Evolutionary conservation across 2,329 filamentous ascomycete genomes (phyloP).

Genomic region (Cercospora berteroae): DNA sequence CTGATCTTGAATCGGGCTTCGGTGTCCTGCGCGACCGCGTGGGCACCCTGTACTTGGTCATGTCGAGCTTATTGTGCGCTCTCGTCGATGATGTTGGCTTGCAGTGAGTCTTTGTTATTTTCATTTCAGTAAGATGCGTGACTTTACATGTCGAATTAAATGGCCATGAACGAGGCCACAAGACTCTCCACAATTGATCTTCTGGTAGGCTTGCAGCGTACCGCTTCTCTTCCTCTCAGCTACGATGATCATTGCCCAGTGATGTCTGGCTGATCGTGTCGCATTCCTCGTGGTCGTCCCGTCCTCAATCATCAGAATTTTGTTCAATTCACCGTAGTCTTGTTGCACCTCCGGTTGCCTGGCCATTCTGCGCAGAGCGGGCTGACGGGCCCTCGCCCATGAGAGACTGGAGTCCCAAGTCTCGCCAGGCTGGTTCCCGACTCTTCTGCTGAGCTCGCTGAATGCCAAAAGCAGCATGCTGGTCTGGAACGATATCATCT

Average conservation of each 20-base stretch:
- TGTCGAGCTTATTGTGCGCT: neutral
- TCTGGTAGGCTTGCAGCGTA: neutral
- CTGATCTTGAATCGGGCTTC: neutral
- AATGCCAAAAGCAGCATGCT: conserved; percentile 85
- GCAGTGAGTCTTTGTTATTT: neutral
- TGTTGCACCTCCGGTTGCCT: conserved; percentile 16
- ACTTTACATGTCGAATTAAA: neutral
- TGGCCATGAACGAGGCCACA: neutral
- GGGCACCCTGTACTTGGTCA: neutral
- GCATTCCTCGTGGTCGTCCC: neutral
- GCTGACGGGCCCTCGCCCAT: conserved; percentile 61
- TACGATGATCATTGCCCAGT: neutral
- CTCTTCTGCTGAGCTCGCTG: conserved; percentile 72
- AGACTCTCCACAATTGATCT: neutral
- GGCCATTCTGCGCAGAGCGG: conserved; percentile 14
- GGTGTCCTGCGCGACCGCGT: neutral
- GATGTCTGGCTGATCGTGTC: neutral
- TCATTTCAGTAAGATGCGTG: neutral
- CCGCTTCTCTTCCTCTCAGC: too few species aligned
- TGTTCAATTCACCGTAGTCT: neutral
- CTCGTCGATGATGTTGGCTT: neutral
- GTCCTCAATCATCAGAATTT: neutral
- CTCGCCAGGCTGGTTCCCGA: conserved; percentile 73
- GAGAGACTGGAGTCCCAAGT: conserved; percentile 69
- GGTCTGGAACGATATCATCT: conserved; percentile 83